phyloP scores from a whole-genome alignment of 2,329 filamentous ascomycete genomes.

The Diaporthe batatas region DNA sequence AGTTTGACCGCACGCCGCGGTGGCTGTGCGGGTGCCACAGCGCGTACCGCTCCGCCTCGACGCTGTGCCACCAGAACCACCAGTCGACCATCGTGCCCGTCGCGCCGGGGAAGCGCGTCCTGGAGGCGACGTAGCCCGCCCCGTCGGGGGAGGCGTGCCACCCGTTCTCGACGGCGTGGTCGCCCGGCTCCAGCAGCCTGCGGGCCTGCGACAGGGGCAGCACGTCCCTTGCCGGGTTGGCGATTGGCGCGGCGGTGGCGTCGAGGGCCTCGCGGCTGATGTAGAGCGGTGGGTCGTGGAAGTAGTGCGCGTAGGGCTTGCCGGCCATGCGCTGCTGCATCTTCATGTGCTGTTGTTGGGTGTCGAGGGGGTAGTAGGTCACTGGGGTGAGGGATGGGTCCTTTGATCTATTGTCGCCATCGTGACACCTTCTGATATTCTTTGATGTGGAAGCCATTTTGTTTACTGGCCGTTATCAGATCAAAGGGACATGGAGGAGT shows the following conservation, averaged over 20 bases:
- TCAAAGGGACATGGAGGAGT: background rate
- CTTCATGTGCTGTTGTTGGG: conserved; percentile 29
- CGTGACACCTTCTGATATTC: background rate
- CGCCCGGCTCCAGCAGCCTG: conserved; percentile 38
- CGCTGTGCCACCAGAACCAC: conserved; percentile 45
- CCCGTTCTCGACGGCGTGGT: conserved; percentile 42
- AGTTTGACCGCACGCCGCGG: conserved; percentile 30
- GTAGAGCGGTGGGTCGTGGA: conserved; percentile 36
- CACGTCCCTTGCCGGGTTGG: conserved; percentile 26
- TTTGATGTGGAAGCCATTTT: background rate
- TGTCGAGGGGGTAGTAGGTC: conserved; percentile 41
- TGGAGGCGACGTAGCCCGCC: conserved; percentile 42
- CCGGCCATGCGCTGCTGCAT: conserved; percentile 33
- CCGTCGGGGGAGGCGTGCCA: conserved; percentile 42
- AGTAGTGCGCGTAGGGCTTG: conserved; percentile 42
- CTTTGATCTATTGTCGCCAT: conserved; percentile 21
- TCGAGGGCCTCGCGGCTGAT: conserved; percentile 38
- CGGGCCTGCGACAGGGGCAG: conserved; percentile 30
- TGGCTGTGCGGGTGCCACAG: conserved; percentile 43
- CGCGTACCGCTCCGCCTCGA: conserved; percentile 42
- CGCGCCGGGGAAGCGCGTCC: conserved; percentile 37
- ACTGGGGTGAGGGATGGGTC: conserved; percentile 33
- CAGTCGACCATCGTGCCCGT: conserved; percentile 43
- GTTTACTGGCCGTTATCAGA: no score
- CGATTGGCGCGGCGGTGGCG: conserved; percentile 39